phyloP scores from a whole-genome alignment of 1,139 yeast species.

The Eremothecium coryli region DNA sequence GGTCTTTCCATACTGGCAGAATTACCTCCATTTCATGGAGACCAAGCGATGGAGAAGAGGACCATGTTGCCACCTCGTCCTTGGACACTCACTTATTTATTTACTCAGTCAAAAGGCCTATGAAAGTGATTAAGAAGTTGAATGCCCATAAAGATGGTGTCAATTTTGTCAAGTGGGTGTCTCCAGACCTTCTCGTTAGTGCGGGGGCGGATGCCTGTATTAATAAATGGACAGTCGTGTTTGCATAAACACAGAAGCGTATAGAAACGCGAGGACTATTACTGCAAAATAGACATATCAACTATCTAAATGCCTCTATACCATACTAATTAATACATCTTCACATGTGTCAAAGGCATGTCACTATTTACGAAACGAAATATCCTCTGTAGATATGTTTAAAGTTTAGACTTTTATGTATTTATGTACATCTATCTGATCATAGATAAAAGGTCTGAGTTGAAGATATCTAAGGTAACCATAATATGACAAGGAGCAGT shows the following conservation, averaged over 20 bases:
- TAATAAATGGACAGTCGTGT: constrained; percentile 55
- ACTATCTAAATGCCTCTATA: no score
- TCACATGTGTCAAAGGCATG: no score
- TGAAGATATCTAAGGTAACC: no score
- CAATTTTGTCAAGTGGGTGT: constrained; percentile 61
- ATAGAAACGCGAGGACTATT: not conserved
- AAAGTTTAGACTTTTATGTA: no score
- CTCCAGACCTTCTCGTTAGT: constrained; percentile 40
- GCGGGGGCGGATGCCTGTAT: constrained; percentile 79
- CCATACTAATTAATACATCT: no score
- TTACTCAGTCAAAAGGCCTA: constrained; percentile 71
- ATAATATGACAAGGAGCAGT: constrained; percentile 1
- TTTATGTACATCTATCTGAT: no score
- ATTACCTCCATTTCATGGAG: constrained; percentile 71
- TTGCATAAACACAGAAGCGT: constrained; percentile 7
- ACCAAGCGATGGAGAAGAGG: constrained; percentile 42
- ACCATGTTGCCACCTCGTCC: constrained; percentile 68
- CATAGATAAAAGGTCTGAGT: no score
- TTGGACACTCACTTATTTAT: constrained; percentile 73
- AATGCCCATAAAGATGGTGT: constrained; percentile 91
- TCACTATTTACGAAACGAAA: no score
- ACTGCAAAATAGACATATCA: no score
- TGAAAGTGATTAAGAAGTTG: constrained; percentile 60
- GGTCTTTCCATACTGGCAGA: constrained; percentile 90
- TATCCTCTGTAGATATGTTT: no score